Conservation (phyloP, 73 alveolate genomes). For the Tetrahymena borealis region DNA sequence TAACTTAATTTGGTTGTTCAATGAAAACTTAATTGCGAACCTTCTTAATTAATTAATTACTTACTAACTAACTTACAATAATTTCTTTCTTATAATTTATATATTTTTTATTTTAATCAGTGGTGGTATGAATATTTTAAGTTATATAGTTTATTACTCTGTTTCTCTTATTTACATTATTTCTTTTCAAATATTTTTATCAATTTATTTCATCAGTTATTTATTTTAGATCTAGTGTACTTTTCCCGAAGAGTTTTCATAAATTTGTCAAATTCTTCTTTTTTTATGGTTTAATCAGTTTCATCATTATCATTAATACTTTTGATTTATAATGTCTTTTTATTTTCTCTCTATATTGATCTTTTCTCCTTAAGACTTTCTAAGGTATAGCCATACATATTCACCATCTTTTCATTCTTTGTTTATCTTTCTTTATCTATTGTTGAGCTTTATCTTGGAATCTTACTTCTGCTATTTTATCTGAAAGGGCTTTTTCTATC, state of each 20-base stretch:
- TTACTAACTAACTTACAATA: too few species aligned
- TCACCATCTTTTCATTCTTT: background rate
- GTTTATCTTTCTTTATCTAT: background rate
- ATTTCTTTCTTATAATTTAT: too few species aligned
- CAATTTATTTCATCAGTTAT: background rate
- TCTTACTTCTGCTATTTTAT: background rate
- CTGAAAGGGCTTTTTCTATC: background rate
- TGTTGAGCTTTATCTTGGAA: background rate
- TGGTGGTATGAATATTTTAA: background rate
- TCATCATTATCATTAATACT: background rate
- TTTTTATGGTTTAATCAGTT: background rate
- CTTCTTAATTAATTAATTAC: too few species aligned
- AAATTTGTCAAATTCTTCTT: background rate
- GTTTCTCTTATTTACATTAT: too few species aligned
- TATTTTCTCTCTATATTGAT: background rate
- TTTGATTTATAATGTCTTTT: background rate
- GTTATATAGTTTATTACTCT: background rate
- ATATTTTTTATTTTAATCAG: too few species aligned
- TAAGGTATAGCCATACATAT: background rate
- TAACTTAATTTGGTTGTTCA: too few species aligned
- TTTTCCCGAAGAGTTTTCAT: background rate
- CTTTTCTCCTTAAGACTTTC: background rate
- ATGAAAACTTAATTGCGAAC: too few species aligned
- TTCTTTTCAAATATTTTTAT: too few species aligned
- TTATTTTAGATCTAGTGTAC: background rate